A percentile compares a stretch with the other conserved stretches of the same genome.
phyloP scores from a whole-genome alignment of 352 stramenopile genomes.

The Phytophthora brassicae region DNA sequence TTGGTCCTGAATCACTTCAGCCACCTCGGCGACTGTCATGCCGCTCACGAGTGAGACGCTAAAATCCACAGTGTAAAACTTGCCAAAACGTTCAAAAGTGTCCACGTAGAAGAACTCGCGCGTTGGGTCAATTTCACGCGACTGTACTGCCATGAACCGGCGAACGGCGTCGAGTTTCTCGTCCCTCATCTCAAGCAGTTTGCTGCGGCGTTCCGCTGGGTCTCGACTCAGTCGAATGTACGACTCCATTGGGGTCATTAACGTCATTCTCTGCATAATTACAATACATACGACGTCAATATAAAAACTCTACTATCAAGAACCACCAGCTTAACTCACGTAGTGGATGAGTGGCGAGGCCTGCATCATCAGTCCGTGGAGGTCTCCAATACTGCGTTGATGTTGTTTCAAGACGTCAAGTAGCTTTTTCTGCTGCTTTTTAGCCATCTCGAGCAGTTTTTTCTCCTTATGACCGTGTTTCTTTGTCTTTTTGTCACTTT shows the following conservation, averaged over 20 bases:
- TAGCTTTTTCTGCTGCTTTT: conserved; percentile 36
- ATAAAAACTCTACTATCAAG: too few species aligned
- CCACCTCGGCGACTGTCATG: conserved; percentile 48
- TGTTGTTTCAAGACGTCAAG: conserved; percentile 38
- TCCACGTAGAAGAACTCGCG: conserved; percentile 69
- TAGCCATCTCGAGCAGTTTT: conserved; percentile 27
- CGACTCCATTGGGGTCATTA: conserved; percentile 75
- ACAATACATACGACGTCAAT: conserved; percentile 9
- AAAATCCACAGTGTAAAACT: conserved; percentile 72
- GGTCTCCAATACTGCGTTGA: conserved; percentile 42
- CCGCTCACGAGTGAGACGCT: conserved; percentile 52
- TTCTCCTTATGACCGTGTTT: conserved; percentile 30
- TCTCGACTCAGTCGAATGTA: conserved; percentile 55
- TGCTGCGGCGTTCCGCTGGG: conserved; percentile 36
- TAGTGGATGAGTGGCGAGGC: conserved; percentile 54
- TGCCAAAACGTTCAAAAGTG: conserved; percentile 66
- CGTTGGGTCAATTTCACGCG: conserved; percentile 49
- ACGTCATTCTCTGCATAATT: conserved; percentile 43
- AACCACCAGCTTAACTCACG: conserved; percentile 31
- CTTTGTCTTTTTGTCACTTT: conserved; percentile 7
- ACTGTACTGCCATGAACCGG: conserved; percentile 49
- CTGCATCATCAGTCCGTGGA: conserved; percentile 44
- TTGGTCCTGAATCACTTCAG: conserved; percentile 56
- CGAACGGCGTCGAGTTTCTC: conserved; percentile 46
- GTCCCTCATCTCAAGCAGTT: conserved; percentile 50